phyloP scores from a whole-genome alignment of 352 stramenopile genomes.

The Globisporangium ultimum region DNA sequence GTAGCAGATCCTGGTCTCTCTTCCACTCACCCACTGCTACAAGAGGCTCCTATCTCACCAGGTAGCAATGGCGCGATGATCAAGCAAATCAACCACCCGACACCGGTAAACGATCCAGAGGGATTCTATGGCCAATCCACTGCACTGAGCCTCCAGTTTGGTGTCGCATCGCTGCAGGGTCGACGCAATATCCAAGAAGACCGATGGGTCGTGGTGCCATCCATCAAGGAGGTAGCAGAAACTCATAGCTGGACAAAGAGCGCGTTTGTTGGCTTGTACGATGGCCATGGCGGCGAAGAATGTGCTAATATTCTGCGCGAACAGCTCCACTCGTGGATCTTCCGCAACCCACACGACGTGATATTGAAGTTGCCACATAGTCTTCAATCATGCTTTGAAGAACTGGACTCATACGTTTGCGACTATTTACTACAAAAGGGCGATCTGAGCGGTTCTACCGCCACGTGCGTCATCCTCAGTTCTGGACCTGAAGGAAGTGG shows the following conservation, averaged over 20 bases:
- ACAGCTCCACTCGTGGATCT: conserved; percentile 69
- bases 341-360: conserved; percentile 27
- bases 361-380: conserved; percentile 16
- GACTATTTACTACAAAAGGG: conserved; percentile 69
- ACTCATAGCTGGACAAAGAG: conserved; percentile 14
- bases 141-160: conserved; percentile 32
- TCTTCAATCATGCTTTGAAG: conserved; percentile 50
- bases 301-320: conserved; percentile 72
- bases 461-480: conserved; percentile 55
- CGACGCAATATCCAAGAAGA: conserved; percentile 77
- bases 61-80: background rate
- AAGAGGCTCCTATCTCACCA: too few species aligned
- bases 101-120: conserved; percentile 17
- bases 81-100: background rate
- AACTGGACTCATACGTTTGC: conserved; percentile 65
- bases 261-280: conserved; percentile 76
- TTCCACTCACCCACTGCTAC: too few species aligned
- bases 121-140: conserved; percentile 39
- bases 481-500: background rate
- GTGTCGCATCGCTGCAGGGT: conserved; percentile 53
- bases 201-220: conserved; percentile 54
- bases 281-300: conserved; percentile 78
- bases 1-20: background rate
- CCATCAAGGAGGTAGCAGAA: conserved; percentile 17
- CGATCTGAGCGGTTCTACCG: conserved; percentile 77